These are phyloP conservation scores for Aspergillus leporis DNA, from an alignment of 495 filamentous ascomycete genomes.

Conservation along the genomic window DNA sequence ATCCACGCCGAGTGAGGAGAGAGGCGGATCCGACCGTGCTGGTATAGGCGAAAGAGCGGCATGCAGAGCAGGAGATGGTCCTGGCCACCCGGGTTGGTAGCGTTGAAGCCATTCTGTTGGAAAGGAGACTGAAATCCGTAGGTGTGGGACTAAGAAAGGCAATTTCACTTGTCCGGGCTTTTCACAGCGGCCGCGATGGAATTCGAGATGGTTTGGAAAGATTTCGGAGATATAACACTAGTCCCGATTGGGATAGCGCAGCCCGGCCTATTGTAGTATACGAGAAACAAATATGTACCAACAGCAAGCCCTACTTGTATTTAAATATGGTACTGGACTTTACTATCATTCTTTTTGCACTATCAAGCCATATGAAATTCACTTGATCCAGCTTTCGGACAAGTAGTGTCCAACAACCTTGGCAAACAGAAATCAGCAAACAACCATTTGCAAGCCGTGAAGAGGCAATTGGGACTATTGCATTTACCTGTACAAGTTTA, in stretches of 20 bases:
- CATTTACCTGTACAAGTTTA: background rate
- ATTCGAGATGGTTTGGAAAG: slow-evolving; percentile 25
- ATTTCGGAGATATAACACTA: slow-evolving; percentile 29
- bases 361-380: too few relatives aligned
- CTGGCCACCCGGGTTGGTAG: slow-evolving; percentile 38
- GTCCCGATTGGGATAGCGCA: slow-evolving; percentile 19
- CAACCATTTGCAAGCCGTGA: background rate
- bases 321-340: too few relatives aligned
- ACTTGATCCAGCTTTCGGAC: too few relatives aligned
- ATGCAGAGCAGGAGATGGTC: slow-evolving; percentile 34
- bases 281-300: background rate
- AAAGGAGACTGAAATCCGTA: slow-evolving; percentile 15
- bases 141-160: slow-evolving; percentile 27
- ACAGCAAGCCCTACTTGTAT: background rate
- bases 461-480: background rate
- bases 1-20: slow-evolving; percentile 18
- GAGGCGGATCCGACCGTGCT: slow-evolving; percentile 18
- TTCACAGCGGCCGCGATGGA: slow-evolving; percentile 20
- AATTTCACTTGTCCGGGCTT: slow-evolving; percentile 34
- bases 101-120: slow-evolving; percentile 40
- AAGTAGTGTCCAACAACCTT: background rate
- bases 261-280: background rate
- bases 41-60: slow-evolving; percentile 28
- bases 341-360: too few relatives aligned
- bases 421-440: background rate